Conservation (phyloP, 2,329 filamentous ascomycete species). For the Colletotrichum gigasporum region DNA sequence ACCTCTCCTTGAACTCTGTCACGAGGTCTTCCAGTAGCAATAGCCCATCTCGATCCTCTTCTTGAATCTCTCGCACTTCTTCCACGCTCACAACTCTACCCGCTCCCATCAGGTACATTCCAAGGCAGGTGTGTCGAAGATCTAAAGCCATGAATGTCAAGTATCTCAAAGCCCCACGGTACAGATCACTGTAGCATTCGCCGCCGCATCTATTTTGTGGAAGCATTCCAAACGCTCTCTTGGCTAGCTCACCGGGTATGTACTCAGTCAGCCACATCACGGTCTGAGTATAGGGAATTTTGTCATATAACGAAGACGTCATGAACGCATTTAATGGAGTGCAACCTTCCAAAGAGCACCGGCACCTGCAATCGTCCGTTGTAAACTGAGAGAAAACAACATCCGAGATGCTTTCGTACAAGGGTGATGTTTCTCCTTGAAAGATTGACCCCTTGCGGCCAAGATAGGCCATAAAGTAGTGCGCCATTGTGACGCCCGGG, state of each 20-base stretch:
- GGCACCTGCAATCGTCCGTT: neutral
- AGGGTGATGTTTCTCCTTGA: neutral
- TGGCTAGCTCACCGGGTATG: too few relatives aligned
- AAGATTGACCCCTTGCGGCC: neutral
- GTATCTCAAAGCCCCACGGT: neutral
- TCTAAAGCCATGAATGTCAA: neutral
- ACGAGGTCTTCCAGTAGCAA: neutral
- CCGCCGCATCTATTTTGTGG: fast-evolving
- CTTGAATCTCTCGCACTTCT: neutral
- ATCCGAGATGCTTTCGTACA: neutral
- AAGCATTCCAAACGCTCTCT: neutral
- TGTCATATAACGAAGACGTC: too few relatives aligned
- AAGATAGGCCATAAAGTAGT: neutral
- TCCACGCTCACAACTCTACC: neutral
- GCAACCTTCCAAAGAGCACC: neutral
- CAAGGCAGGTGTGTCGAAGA: neutral
- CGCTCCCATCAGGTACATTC: too few relatives aligned
- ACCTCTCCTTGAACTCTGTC: neutral
- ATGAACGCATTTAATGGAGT: neutral
- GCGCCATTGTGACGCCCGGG: neutral
- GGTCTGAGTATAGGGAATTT: too few relatives aligned
- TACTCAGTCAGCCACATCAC: too few relatives aligned
- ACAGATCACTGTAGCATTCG: neutral
- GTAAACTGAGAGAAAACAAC: neutral
- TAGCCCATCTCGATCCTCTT: neutral